Conservation (phyloP, 192 early-diverging fungal genomes). For the Lobulomyces angularis region DNA sequence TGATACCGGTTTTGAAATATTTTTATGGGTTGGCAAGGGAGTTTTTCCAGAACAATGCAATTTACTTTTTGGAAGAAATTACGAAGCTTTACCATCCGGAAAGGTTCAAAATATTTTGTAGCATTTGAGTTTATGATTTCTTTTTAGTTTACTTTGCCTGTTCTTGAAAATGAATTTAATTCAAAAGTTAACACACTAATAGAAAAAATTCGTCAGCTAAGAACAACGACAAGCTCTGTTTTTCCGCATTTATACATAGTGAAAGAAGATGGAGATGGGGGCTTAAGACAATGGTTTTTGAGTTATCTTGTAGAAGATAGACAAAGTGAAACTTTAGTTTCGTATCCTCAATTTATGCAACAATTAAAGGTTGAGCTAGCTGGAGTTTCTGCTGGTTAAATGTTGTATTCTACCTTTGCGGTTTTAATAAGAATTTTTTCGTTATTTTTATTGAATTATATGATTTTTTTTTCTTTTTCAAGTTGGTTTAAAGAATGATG, state of each 20-base stretch:
- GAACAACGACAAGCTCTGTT: slow-evolving; percentile 44
- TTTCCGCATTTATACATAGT: slow-evolving; percentile 70
- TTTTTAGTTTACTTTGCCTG: slow-evolving; percentile 51
- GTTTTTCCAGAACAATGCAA: slow-evolving; percentile 59
- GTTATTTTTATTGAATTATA: too few relatives aligned
- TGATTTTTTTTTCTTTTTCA: too few relatives aligned
- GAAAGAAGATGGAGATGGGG: slow-evolving; percentile 84
- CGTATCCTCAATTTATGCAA: slow-evolving; percentile 43
- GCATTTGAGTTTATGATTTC: slow-evolving; percentile 6
- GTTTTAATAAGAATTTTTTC: too few relatives aligned
- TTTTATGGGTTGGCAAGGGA: slow-evolving; percentile 80
- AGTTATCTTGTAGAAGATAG: slow-evolving; percentile 88
- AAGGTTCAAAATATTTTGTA: slow-evolving; percentile 41
- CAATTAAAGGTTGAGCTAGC: too few relatives aligned
- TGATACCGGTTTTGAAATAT: slow-evolving; percentile 69
- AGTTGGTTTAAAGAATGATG: too few relatives aligned
- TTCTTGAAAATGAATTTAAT: slow-evolving; percentile 58
- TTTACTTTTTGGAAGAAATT: slow-evolving; percentile 64
- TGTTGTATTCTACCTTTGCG: too few relatives aligned
- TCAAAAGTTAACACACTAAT: slow-evolving; percentile 63
- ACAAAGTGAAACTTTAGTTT: slow-evolving; percentile 44
- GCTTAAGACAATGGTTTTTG: slow-evolving; percentile 69
- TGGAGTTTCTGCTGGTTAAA: too few relatives aligned
- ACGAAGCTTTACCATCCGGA: slow-evolving; percentile 66
- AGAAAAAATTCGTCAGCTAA: slow-evolving; percentile 52